Base-by-base conservation (phyloP, 176 grass and related monocot genomes). In the Eragrostis curvula region DNA sequence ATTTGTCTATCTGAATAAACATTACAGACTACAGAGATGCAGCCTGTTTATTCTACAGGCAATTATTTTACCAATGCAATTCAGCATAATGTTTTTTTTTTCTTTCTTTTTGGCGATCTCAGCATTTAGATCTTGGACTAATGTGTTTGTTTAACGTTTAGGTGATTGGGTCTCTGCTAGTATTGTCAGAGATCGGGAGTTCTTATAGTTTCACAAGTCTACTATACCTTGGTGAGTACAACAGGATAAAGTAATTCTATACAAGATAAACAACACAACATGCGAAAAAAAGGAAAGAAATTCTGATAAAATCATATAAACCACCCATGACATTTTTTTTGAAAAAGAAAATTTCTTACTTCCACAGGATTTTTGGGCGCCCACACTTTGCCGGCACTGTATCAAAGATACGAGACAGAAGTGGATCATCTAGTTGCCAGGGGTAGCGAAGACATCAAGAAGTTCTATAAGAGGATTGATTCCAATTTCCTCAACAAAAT, bases 401-500 rank as follows among this genome's bases (percentile, higher is more conserved):
- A 98, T 68, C 75, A 95, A 67, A 79, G 80, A 51, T 95, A 98
- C 5, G 68, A 91, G 84, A 77, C 46, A 47, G 93, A 95, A 91
- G 85, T 98, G 55, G 81, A 95, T 68, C 90, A 83, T 86, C 82
- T 95, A 60, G 29, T 82, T 46, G 84, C 75, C 18, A 93, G 36
- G 52, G 91, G 89, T 44, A 85, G 56, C 17, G 73, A 88, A 58
- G 96, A 98, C 81, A 89, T 98, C 81, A 84, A 79, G 64, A 93
- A 78, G 49, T 89, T 98, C 68, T 98, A 91, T 68, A 79, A 62
- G 48, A 95, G 52, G 73, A 24, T 98, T 16, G 93, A 95, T 79
- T 86, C 86, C 21, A 84, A 89, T 56, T 73, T 98, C 53, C 88
- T 98, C 84, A 88, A 91, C 23, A 98, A 95, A 87, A 95, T 95